Conservation (phyloP, 495 filamentous ascomycete species). For the Durotheca rogersii region DNA sequence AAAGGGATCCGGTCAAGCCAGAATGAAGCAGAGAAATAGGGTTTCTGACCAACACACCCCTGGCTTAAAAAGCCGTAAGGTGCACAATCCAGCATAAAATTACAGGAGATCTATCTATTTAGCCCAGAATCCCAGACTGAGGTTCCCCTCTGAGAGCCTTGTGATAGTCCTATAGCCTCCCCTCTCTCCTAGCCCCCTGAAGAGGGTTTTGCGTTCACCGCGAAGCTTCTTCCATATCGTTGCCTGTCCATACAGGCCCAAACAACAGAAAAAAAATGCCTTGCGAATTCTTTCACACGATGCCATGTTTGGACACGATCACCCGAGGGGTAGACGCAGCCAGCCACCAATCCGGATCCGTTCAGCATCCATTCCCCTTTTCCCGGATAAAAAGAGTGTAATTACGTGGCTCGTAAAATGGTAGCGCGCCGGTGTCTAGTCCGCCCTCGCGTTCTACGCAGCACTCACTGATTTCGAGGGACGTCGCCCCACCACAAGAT, state of each 20-base stretch:
- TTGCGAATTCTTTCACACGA: neutral
- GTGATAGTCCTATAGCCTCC: neutral
- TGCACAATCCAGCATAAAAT: neutral
- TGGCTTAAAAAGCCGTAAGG: too few species aligned
- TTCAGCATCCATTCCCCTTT: neutral
- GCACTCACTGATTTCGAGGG: neutral
- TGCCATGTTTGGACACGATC: neutral
- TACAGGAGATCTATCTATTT: neutral
- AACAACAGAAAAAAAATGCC: neutral
- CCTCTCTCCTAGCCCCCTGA: neutral
- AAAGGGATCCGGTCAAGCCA: too few species aligned
- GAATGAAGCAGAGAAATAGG: too few species aligned
- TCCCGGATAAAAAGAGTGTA: slow-evolving; percentile 9
- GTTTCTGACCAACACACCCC: too few species aligned
- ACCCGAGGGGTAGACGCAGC: neutral
- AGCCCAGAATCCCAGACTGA: neutral
- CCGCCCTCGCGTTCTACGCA: neutral
- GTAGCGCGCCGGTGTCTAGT: neutral
- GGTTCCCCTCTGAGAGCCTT: neutral
- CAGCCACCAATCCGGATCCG: neutral
- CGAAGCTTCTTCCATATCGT: neutral
- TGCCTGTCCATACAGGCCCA: slow-evolving; percentile 3
- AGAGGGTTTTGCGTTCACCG: neutral
- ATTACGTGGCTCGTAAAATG: slow-evolving; percentile 12
- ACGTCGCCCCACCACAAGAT: neutral